Conservation (phyloP, 371 early-diverging fungal species). For the Apophysomyces trapeziformis region DNA sequence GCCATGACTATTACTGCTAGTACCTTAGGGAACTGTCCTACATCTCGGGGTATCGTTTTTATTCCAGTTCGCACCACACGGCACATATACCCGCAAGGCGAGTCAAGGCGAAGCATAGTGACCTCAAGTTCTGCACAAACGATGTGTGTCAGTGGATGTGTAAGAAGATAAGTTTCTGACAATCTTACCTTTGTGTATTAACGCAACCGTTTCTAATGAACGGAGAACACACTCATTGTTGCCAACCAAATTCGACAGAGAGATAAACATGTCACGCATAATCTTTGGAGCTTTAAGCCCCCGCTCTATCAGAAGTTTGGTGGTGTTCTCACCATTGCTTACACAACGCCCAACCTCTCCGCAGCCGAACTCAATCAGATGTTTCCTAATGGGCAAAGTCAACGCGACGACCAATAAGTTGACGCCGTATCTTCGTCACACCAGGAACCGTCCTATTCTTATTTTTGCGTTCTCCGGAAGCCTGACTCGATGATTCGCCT, state of each 20-base stretch:
- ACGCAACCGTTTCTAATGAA: not conserved
- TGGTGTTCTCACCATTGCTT: not conserved
- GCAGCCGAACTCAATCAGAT: not conserved
- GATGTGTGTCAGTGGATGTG: not conserved
- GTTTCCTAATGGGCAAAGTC: not conserved
- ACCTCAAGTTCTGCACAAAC: not conserved
- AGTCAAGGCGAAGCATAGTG: not conserved
- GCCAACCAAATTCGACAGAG: not conserved
- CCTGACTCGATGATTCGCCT: not conserved
- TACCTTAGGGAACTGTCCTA: not conserved
- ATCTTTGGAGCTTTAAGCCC: not conserved
- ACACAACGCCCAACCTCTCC: not conserved
- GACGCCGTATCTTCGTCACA: not conserved
- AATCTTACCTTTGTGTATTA: not conserved
- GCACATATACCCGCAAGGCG: not conserved
- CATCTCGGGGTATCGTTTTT: not conserved
- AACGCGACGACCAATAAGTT: not conserved
- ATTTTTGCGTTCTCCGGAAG: not conserved
- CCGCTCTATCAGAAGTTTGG: not conserved
- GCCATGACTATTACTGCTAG: not conserved
- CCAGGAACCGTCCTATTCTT: not conserved
- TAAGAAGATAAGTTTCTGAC: not conserved
- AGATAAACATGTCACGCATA: not conserved
- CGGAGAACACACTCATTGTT: not conserved
- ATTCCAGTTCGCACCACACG: not conserved